Conservation (phyloP, 1,139 yeast genomes). For the Suhomyces panamericanus region DNA sequence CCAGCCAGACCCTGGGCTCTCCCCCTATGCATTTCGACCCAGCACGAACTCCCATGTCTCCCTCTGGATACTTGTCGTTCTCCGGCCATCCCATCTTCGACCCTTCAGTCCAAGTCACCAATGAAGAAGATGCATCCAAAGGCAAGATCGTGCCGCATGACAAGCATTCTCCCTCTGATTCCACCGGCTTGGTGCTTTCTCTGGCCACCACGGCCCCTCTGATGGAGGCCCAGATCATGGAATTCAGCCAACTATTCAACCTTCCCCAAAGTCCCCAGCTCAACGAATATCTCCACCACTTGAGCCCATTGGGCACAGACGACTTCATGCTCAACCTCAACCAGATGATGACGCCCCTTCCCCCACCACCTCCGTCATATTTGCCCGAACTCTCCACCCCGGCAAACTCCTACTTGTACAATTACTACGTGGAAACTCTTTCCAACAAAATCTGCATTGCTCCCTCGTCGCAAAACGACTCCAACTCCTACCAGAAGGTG, state of each 20-base stretch:
- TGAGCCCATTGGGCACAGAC: conserved; percentile 4
- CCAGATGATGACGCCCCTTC: conserved; percentile 23
- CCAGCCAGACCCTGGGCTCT: conserved; percentile 1
- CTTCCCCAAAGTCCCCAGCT: conserved; percentile 4
- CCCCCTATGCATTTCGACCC: neutral
- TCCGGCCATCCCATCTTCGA: neutral
- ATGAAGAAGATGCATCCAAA: neutral
- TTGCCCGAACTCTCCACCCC: conserved; percentile 15
- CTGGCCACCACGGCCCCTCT: neutral
- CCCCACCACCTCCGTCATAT: conserved; percentile 15
- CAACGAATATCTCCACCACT: conserved; percentile 1
- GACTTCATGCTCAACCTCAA: conserved; percentile 23
- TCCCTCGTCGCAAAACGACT: conserved; percentile 51
- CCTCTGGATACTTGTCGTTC: conserved; percentile 21
- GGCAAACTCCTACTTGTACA: conserved; percentile 44
- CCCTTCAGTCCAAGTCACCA: neutral
- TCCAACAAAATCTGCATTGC: conserved; percentile 64
- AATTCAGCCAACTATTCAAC: conserved; percentile 4
- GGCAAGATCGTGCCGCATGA: neutral
- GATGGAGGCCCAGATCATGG: conserved; percentile 4
- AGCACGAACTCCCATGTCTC: conserved; percentile 18
- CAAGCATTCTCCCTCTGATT: neutral
- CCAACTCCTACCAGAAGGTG: conserved; percentile 70
- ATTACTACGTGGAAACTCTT: conserved; percentile 63
- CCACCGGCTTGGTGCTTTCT: neutral